Percentiles rank a stretch among this genome's conserved stretches.
Conservation (phyloP, 1,139 yeast species). For the Spathaspora sp. region DNA sequence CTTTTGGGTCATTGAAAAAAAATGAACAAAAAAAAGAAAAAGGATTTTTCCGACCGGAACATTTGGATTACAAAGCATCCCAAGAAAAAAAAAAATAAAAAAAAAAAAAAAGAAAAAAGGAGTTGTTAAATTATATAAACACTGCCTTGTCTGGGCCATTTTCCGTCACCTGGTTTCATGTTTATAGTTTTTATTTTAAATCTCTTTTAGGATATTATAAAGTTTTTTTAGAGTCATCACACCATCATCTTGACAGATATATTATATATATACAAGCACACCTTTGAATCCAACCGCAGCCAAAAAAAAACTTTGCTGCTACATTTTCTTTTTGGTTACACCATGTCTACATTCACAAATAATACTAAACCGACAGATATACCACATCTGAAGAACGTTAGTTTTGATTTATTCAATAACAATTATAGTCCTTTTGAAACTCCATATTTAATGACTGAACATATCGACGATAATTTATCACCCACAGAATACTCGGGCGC, state of each 20-base stretch:
- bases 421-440: not conserved
- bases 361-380: not conserved
- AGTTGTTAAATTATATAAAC: no score
- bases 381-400: not conserved
- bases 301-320: not conserved
- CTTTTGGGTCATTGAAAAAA: not conserved
- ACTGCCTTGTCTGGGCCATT: not conserved
- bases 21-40: not conserved
- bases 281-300: not conserved
- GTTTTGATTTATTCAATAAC: constrained; percentile 7
- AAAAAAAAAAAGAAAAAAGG: no score
- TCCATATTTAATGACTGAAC: not conserved
- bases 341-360: constrained; percentile 4
- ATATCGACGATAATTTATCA: not conserved
- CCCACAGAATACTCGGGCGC: not conserved
- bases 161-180: not conserved
- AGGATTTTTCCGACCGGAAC: constrained; percentile 5
- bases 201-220: not conserved
- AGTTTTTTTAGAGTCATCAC: constrained; percentile 1
- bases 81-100: constrained; percentile 4
- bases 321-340: not conserved
- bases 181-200: not conserved
- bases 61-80: not conserved
- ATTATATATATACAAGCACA: not conserved
- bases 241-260: not conserved